Conservation (phyloP, 2,329 filamentous ascomycete species). For the Raffaelea albimanens region DNA sequence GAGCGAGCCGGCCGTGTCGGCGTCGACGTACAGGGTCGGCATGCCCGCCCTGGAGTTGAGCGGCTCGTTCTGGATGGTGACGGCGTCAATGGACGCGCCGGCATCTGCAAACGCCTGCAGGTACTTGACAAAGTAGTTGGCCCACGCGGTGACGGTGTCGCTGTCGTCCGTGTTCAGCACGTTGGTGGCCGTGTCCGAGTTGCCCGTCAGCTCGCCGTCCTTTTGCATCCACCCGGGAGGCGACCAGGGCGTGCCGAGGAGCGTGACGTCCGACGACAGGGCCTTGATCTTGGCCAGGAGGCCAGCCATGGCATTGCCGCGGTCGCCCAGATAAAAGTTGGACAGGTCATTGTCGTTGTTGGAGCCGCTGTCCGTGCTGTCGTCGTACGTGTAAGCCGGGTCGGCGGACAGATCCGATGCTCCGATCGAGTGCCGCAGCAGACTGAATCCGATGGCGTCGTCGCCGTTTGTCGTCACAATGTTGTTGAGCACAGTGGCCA, state of each 20-base stretch:
- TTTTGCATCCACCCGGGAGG: constrained; percentile 33
- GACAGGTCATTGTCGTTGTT: constrained; percentile 17
- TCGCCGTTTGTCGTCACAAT: constrained; percentile 28
- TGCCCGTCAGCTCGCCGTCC: constrained; percentile 23
- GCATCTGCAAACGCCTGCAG: constrained; percentile 26
- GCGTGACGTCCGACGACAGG: constrained; percentile 24
- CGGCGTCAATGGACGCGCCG: constrained; percentile 28
- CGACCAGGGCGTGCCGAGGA: constrained; percentile 29
- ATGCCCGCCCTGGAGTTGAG: constrained; percentile 20
- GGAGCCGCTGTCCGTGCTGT: constrained; percentile 18
- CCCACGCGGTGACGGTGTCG: constrained; percentile 16
- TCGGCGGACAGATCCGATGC: constrained; percentile 28
- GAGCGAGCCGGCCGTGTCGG: constrained; percentile 25
- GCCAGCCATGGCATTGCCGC: constrained; percentile 27
- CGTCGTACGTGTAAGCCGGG: constrained; percentile 30
- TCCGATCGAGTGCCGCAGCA: constrained; percentile 31
- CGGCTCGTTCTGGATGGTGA: constrained; percentile 36
- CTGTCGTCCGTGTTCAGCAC: constrained; percentile 29
- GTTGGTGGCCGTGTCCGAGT: constrained; percentile 24
- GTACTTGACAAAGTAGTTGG: constrained; percentile 31
- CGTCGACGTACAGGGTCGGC: background rate
- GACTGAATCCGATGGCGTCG: constrained; percentile 17
- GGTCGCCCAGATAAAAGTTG: constrained; percentile 26
- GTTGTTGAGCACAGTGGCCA: constrained; percentile 22
- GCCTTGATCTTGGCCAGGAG: constrained; percentile 26